phyloP scores from a whole-genome alignment of 768 basidiomycete species.

The Tricholoma matsutake region DNA sequence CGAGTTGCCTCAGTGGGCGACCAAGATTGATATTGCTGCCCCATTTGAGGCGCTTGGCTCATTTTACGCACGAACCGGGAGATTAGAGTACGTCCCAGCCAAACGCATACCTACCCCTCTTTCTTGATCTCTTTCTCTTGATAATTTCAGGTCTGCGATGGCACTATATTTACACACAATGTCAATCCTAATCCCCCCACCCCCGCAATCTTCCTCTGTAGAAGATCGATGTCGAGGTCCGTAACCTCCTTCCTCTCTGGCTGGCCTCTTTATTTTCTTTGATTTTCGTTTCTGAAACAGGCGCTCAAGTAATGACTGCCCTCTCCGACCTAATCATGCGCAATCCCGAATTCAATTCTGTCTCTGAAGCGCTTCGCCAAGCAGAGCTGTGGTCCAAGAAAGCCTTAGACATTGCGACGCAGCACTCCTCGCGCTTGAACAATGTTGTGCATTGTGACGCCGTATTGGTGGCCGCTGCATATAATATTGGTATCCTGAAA shows the following conservation, averaged over 20 bases:
- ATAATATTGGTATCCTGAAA: conserved; percentile 56
- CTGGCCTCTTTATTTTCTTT: background rate
- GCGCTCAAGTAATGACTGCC: conserved; percentile 46
- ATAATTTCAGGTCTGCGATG: conserved; percentile 50
- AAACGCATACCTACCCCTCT: background rate
- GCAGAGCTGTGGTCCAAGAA: conserved; percentile 65
- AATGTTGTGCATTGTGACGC: conserved; percentile 41
- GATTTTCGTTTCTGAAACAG: conserved; percentile 20
- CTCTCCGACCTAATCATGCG: conserved; percentile 43
- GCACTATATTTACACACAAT: conserved; percentile 66
- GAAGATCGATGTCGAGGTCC: conserved; percentile 63
- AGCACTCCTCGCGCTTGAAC: conserved; percentile 16
- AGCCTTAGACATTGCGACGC: conserved; percentile 34
- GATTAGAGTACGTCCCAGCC: conserved; percentile 46
- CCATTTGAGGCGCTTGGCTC: conserved; percentile 66
- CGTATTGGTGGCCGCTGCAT: conserved; percentile 55
- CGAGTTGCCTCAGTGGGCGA: conserved; percentile 58
- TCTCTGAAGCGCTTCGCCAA: conserved; percentile 33
- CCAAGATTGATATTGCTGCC: conserved; percentile 57
- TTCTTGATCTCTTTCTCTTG: background rate
- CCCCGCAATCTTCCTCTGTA: conserved; percentile 30
- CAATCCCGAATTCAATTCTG: conserved; percentile 16
- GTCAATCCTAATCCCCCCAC: conserved; percentile 52
- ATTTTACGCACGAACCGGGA: conserved; percentile 55
- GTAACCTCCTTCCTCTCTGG: background rate